Evolutionary conservation across 1,139 yeast genomes (phyloP), one percentile per base, ranked within the genome.

Genomic region (Blastobotrys proliferans): DNA sequence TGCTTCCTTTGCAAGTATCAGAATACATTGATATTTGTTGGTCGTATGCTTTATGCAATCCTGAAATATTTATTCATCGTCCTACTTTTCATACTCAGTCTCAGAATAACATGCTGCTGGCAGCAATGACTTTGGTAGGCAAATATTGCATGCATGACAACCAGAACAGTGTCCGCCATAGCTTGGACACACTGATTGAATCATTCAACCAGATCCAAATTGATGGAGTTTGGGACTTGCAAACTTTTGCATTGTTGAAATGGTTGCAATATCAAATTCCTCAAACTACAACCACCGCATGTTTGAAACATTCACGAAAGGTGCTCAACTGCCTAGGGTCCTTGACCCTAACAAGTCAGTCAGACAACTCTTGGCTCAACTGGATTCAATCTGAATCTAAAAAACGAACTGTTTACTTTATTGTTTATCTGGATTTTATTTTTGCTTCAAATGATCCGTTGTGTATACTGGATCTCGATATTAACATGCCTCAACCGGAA

Each of bases 51-150:
- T 48, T 51, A 4, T 48, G 43, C 11, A 51, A 48, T 9, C 45
- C 63, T 16, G 44, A 47, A 34, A 37, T 45, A 28, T 52, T 67
- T 27, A 51, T 72, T n/a, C 76, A 72, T 51, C 52, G 62, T 13
- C 62, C 72, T 6, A 64, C 73, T 1, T 70, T 69, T 47, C 57
- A 63, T 42, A 62, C 69, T 4, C 59, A 66, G 34, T 45, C 64
- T 34, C 47, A 49, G 11, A 49, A 56, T 17, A 53, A 63, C 1
- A 55, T 60, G 25, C 52, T 71, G 33, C 48, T 72, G 33, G 63
- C 66, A 3, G 58, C 64, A 4, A 51, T 70, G 50, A 57, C 64
- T 19, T 51, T 63, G 11, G 48, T 70, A 20, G 76, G 76, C 4
- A 64, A 69, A 69, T 60, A 35, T 22, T 24, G 37, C 39, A 9